Conservation (phyloP, 768 basidiomycete genomes). For the Hygrocybe coccinea region DNA sequence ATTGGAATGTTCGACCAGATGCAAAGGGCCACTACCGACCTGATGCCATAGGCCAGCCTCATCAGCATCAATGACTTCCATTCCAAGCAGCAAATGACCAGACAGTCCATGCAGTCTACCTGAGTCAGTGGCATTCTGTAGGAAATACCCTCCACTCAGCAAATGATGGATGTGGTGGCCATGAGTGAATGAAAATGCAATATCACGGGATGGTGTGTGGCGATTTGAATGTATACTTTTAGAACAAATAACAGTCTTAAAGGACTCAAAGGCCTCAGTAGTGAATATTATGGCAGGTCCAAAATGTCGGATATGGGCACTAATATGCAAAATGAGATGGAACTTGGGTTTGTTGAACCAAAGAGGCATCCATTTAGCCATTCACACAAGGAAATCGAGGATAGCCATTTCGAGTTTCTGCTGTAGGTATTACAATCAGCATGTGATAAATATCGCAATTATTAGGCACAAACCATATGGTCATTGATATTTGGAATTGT, state of each 20-base stretch:
- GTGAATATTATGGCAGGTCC: slow-evolving; percentile 42
- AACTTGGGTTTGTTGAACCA: slow-evolving; percentile 46
- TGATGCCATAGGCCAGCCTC: not conserved
- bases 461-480: slow-evolving; percentile 28
- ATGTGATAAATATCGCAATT: not conserved
- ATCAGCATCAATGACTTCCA: too few species aligned
- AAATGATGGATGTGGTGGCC: slow-evolving; percentile 25
- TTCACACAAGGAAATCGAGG: slow-evolving; percentile 31
- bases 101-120: too few species aligned
- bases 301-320: slow-evolving; percentile 34
- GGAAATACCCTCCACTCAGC: slow-evolving; percentile 20
- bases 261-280: slow-evolving; percentile 42
- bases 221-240: slow-evolving; percentile 33
- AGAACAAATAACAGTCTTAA: slow-evolving; percentile 33
- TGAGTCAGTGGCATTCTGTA: too few species aligned
- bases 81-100: too few species aligned
- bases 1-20: not conserved
- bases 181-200: slow-evolving; percentile 23
- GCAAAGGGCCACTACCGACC: not conserved
- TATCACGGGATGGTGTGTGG: slow-evolving; percentile 31
- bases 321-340: slow-evolving; percentile 38
- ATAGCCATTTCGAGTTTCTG: slow-evolving; percentile 25
- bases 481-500: slow-evolving; percentile 29
- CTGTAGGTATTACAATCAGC: slow-evolving; percentile 17
- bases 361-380: slow-evolving; percentile 23